These are phyloP conservation scores for Saraca asoca DNA, from an alignment of 331 rosid species.

Conservation along the genomic window DNA sequence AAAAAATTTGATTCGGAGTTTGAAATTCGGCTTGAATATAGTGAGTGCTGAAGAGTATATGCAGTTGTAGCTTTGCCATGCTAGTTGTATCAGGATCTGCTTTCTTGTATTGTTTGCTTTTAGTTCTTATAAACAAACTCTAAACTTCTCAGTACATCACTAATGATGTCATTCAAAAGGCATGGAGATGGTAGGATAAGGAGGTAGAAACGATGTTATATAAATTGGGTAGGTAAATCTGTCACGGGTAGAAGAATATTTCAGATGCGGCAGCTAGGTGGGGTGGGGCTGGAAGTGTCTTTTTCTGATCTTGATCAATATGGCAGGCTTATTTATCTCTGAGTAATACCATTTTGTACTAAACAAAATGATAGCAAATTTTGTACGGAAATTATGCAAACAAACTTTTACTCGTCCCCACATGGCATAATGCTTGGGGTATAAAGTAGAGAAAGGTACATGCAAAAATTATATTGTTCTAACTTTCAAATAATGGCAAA, in stretches of 20 bases:
- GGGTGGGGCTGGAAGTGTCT: not conserved
- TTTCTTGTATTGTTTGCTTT: conserved; percentile 23
- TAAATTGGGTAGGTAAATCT: conserved; percentile 26
- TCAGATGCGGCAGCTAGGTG: not conserved
- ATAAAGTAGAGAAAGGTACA: conserved; percentile 7
- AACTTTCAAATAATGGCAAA: not conserved
- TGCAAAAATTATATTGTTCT: not conserved
- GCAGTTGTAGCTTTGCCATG: not conserved
- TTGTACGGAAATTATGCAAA: conserved; percentile 3
- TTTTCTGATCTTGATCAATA: conserved; percentile 5
- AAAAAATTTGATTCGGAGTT: not conserved
- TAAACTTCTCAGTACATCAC: not conserved
- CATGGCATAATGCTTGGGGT: conserved; percentile 10
- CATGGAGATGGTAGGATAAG: not conserved
- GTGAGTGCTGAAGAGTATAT: not conserved
- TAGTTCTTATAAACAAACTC: not conserved
- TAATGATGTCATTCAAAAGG: not conserved
- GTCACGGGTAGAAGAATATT: not conserved
- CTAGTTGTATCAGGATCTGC: conserved; percentile 30
- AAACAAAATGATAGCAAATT: conserved; percentile 3
- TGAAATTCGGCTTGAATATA: conserved; percentile 1
- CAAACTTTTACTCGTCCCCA: not conserved
- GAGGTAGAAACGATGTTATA: conserved; percentile 1
- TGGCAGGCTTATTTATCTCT: not conserved
- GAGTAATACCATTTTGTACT: conserved; percentile 1